phyloP scores from a whole-genome alignment of 2,329 filamentous ascomycete genomes.

The Ceratocystis diversiconidia region DNA sequence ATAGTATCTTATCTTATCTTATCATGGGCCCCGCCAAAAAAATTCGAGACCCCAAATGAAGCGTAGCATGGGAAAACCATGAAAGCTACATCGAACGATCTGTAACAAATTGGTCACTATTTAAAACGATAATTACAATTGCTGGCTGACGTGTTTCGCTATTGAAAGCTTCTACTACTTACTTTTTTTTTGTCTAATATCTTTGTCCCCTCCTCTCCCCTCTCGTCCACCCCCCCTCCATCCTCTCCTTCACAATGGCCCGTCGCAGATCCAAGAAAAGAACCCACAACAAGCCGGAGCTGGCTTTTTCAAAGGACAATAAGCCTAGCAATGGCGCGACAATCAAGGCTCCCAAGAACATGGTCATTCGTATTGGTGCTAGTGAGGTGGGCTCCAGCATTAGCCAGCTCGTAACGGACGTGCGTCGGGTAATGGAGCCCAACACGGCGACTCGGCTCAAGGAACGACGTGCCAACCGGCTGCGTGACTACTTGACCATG shows the following conservation, averaged over 20 bases:
- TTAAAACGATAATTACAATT: background rate
- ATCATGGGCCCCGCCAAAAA: conserved; percentile 16
- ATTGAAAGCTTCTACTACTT: background rate
- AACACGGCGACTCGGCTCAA: conserved; percentile 80
- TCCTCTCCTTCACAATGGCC: conserved; percentile 44
- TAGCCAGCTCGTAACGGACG: conserved; percentile 80
- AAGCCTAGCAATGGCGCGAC: conserved; percentile 46
- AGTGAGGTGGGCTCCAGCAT: conserved; percentile 85
- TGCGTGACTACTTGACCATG: conserved; percentile 92
- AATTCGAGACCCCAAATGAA: conserved; percentile 12
- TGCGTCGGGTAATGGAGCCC: conserved; percentile 88
- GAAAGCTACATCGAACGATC: background rate
- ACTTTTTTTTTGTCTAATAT: background rate
- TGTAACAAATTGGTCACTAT: background rate
- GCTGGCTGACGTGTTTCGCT: background rate
- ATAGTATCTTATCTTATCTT: conserved; percentile 17
- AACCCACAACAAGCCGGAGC: conserved; percentile 59
- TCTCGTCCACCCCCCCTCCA: background rate
- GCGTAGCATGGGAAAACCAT: background rate
- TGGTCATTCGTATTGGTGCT: conserved; percentile 95
- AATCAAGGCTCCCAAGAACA: conserved; percentile 70
- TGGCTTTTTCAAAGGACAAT: conserved; percentile 39
- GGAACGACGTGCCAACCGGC: conserved; percentile 73
- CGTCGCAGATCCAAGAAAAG: conserved; percentile 74
- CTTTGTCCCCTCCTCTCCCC: background rate